Percentiles rank a stretch among this genome's conserved stretches.
Evolutionary conservation across 768 basidiomycete genomes (phyloP).

Genomic region (Lactarius vividus): DNA sequence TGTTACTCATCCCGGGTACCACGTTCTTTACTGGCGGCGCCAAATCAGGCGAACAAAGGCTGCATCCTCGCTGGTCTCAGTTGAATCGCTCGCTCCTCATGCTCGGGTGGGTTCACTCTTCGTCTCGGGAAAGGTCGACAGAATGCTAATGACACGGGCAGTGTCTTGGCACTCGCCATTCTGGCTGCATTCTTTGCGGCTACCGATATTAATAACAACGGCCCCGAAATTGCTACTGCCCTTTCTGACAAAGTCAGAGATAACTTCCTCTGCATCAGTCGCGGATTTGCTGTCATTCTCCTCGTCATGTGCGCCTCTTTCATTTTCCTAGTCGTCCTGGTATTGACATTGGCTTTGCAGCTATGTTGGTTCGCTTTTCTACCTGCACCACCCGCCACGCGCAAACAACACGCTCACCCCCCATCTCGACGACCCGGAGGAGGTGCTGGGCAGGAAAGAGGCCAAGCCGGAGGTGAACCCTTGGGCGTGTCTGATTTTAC

Average conservation of each 20-base stretch:
- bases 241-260: slow-evolving; percentile 45
- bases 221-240: slow-evolving; percentile 28
- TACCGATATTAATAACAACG: slow-evolving; percentile 39
- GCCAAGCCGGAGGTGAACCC: slow-evolving; percentile 61
- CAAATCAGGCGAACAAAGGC: slow-evolving; percentile 60
- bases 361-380: slow-evolving; percentile 66
- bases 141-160: slow-evolving; percentile 29
- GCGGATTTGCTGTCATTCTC: slow-evolving; percentile 62
- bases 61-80: slow-evolving; percentile 62
- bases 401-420: slow-evolving; percentile 45
- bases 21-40: slow-evolving; percentile 70
- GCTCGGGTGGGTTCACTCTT: slow-evolving; percentile 51
- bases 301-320: slow-evolving; percentile 49
- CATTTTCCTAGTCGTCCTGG: not conserved
- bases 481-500: slow-evolving; percentile 55
- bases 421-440: slow-evolving; percentile 41
- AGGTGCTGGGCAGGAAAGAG: slow-evolving; percentile 33
- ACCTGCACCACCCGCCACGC: slow-evolving; percentile 68
- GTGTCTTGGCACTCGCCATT: slow-evolving; percentile 59
- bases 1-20: slow-evolving; percentile 67
- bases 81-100: slow-evolving; percentile 68
- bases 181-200: slow-evolving; percentile 70
- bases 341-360: slow-evolving; percentile 34
- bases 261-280: slow-evolving; percentile 59
- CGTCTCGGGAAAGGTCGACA: not conserved